Percentiles rank a stretch among this genome's conserved stretches.
Evolutionary conservation across 768 basidiomycete genomes (phyloP).

Genomic region (Lyophyllum decastes): DNA sequence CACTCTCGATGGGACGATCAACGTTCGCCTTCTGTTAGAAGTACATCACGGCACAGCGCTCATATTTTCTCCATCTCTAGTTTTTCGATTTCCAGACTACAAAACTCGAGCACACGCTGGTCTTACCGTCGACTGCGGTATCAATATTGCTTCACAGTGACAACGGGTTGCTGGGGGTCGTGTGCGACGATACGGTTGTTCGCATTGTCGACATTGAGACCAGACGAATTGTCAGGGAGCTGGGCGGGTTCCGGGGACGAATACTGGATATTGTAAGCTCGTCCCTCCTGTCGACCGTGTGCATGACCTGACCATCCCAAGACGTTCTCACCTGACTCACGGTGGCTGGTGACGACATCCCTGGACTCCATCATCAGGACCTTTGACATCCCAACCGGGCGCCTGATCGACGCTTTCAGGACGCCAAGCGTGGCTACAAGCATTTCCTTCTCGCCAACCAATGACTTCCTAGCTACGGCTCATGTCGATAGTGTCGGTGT

Average conservation of each 20-base stretch:
- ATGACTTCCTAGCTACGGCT: conserved; percentile 93
- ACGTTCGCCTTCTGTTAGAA: conserved; percentile 56
- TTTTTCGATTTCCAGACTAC: conserved; percentile 97
- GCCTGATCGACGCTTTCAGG: conserved; percentile 89
- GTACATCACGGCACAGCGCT: conserved; percentile 1
- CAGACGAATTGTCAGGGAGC: conserved; percentile 79
- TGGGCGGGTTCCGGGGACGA: conserved; percentile 82
- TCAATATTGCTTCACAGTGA: conserved; percentile 81
- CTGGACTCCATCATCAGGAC: conserved; percentile 92
- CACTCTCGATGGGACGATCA: conserved; percentile 87
- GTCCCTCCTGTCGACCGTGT: not conserved
- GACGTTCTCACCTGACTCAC: conserved; percentile 94
- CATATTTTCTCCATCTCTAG: conserved; percentile 38
- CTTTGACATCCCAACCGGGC: conserved; percentile 92
- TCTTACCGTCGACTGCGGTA: conserved; percentile 67
- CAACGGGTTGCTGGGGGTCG: conserved; percentile 77
- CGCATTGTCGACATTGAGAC: conserved; percentile 94
- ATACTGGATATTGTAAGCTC: conserved; percentile 81
- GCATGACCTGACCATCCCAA: conserved; percentile 27
- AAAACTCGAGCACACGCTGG: conserved; percentile 65
- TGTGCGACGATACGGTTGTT: conserved; percentile 86
- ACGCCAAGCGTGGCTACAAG: conserved; percentile 88
- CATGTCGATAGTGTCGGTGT: conserved; percentile 95
- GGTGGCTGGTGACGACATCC: conserved; percentile 89
- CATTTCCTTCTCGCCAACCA: conserved; percentile 90